Evolutionary conservation across 371 early-diverging fungal genomes (phyloP).

Genomic region (Apophysomyces trapeziformis): DNA sequence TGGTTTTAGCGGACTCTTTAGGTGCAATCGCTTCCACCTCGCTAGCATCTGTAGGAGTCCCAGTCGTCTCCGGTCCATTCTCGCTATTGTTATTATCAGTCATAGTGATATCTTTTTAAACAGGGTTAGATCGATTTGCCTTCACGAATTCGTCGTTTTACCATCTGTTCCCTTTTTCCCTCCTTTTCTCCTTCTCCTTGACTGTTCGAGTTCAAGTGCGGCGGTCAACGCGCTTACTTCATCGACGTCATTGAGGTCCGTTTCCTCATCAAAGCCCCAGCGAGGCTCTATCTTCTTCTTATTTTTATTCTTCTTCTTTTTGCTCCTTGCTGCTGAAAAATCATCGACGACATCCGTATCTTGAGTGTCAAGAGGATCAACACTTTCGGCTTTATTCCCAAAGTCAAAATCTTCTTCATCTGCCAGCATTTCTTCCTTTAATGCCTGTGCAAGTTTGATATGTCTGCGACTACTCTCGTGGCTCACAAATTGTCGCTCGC

Average conservation of each 20-base stretch:
- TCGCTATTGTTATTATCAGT: background rate
- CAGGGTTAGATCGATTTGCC: too few relatives aligned
- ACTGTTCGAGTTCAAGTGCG: constrained; percentile 30
- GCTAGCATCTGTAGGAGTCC: constrained; percentile 23
- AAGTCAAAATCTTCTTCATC: constrained; percentile 56
- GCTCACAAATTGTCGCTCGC: constrained; percentile 72
- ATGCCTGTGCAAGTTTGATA: constrained; percentile 63
- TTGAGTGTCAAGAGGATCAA: too few relatives aligned
- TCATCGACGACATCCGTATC: constrained; percentile 16
- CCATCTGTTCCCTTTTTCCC: constrained; percentile 19
- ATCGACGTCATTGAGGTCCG: constrained; percentile 25
- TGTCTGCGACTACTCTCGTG: constrained; percentile 85
- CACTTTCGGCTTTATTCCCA: constrained; percentile 24
- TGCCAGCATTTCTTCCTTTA: constrained; percentile 69
- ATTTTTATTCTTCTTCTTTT: constrained; percentile 43
- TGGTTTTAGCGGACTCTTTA: constrained; percentile 51
- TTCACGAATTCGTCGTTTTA: background rate
- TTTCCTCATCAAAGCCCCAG: constrained; percentile 30
- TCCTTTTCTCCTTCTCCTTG: constrained; percentile 18
- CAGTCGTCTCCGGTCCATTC: constrained; percentile 11
- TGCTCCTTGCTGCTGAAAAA: constrained; percentile 24
- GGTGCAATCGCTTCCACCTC: constrained; percentile 27
- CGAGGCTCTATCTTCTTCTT: constrained; percentile 42
- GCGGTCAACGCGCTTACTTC: constrained; percentile 37
- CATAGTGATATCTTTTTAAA: too few relatives aligned